Evolutionary conservation across 164 flowering plant species (phyloP), one percentile per base, ranked within the genome.

Genomic region (Macadamia integrifolia): DNA sequence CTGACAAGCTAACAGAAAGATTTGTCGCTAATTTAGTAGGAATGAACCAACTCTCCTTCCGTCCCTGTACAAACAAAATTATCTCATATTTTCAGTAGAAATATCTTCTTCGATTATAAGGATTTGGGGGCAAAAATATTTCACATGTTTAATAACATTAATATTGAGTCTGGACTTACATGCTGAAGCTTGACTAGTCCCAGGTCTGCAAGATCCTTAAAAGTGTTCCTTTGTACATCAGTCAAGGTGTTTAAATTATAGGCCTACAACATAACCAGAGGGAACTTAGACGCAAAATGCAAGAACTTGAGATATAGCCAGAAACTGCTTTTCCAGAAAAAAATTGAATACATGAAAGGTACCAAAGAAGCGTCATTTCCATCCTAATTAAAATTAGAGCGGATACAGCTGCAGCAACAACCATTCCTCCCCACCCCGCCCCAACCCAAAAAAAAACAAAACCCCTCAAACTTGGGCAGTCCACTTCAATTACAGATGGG

Each of bases 1-100:
- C 99, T 48, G 99, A 78, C 73, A 91, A 82, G 81, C 97, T 92
- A 62, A 89, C 78, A 28, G 97, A 92, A 66, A 94, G 93, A 86
- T 90, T 92, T 30, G 93, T 87, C 52, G 87, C 97, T 67, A 94
- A 78, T 71, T 88, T 92, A 61, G 99, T 94, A 52, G 97, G 99
- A 75, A 94, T 83, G 78, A 94, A 94, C 99, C 99, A 94, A 81
- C 90, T 81, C 28, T 94, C 99, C 78, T 92, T 94, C 78, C 93
- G 87, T 28, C 99, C 98, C 99, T 93, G 89, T 29, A 30, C 1
- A 62, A 14, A 29, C 42, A 6, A 35, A 11, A 61, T 23, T 44
- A 64, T 66, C 17, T 64, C 61, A 71, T 69, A 56, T 69, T 14
- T 66, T 30, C 15, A 53, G 57, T 42, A 53, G 15, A 53, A 15